These are phyloP conservation scores for Fusarium miscanthi DNA, from an alignment of 2,329 filamentous ascomycete genomes.

Conservation along the genomic window DNA sequence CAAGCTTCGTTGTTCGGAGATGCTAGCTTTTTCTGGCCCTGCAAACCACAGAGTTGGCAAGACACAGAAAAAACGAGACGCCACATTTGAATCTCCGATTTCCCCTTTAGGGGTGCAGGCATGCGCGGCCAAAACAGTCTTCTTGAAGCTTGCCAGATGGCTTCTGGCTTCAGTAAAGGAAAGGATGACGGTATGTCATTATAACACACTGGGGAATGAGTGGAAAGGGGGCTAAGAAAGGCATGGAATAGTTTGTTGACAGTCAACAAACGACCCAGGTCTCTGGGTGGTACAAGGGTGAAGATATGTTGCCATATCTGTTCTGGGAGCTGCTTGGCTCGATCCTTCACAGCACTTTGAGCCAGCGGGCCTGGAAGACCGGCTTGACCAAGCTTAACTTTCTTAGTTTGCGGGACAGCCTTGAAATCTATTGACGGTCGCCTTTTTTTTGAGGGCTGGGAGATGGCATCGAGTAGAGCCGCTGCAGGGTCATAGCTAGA, in stretches of 20 bases:
- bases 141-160: constrained; percentile 77
- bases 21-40: constrained; percentile 30
- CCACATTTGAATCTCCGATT: constrained; percentile 82
- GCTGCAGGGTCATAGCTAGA: constrained; percentile 25
- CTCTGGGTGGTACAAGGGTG: constrained; percentile 70
- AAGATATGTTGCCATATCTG: constrained; percentile 79
- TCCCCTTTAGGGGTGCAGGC: constrained; percentile 73
- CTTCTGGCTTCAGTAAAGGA: constrained; percentile 64
- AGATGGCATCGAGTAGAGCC: constrained; percentile 15
- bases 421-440: constrained; percentile 27
- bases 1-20: constrained; percentile 55
- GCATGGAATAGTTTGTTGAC: constrained; percentile 75
- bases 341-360: constrained; percentile 23
- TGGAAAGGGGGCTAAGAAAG: constrained; percentile 63
- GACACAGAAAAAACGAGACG: constrained; percentile 69
- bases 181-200: constrained; percentile 43
- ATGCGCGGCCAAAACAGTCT: constrained; percentile 73
- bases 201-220: constrained; percentile 38
- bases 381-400: constrained; percentile 33
- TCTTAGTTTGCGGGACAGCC: constrained; percentile 34
- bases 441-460: constrained; percentile 31
- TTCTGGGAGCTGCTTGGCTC: constrained; percentile 58
- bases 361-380: constrained; percentile 16
- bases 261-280: constrained; percentile 72
- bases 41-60: constrained; percentile 76